These are phyloP conservation scores for Acanthamoeba castellanii DNA, from an alignment of 208 protist genomes.

Conservation along the genomic window DNA sequence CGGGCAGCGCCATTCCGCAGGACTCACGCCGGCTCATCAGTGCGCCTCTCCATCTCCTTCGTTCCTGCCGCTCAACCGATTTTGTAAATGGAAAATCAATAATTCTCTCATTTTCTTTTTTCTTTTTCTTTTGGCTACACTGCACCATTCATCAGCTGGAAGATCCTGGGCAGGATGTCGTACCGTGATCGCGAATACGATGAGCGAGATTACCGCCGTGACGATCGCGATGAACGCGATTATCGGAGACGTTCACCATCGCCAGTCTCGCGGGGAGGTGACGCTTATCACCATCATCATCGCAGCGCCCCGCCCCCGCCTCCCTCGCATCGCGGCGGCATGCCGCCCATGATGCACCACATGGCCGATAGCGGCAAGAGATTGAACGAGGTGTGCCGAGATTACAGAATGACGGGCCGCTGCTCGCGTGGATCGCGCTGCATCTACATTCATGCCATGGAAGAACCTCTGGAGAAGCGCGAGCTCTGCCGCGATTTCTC, in stretches of 20 bases:
- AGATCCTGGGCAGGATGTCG: neutral
- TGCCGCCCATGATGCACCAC: constrained; percentile 23
- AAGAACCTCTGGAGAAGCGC: neutral
- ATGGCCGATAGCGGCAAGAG: neutral
- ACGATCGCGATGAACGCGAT: constrained; percentile 31
- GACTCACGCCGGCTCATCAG: neutral
- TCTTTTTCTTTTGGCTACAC: too few species aligned
- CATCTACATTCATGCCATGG: neutral
- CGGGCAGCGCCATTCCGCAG: neutral
- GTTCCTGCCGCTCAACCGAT: too few species aligned
- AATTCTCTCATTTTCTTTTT: too few species aligned
- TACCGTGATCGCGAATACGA: constrained; percentile 55
- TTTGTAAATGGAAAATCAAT: too few species aligned
- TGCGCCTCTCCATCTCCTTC: too few species aligned
- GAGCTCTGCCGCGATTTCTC: neutral
- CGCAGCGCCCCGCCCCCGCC: neutral
- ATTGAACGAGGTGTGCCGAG: neutral
- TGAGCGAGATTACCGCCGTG: constrained; percentile 23
- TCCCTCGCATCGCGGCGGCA: neutral
- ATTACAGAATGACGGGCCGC: constrained; percentile 32
- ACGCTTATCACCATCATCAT: neutral
- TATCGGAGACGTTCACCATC: constrained; percentile 17
- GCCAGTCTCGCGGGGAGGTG: neutral
- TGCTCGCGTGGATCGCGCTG: constrained; percentile 24
- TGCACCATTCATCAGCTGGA: too few species aligned